A percentile compares a stretch with the other conserved stretches of the same genome.
Conservation (phyloP, 2,329 filamentous ascomycete genomes). For the Paraphoma chrysanthemicola region DNA sequence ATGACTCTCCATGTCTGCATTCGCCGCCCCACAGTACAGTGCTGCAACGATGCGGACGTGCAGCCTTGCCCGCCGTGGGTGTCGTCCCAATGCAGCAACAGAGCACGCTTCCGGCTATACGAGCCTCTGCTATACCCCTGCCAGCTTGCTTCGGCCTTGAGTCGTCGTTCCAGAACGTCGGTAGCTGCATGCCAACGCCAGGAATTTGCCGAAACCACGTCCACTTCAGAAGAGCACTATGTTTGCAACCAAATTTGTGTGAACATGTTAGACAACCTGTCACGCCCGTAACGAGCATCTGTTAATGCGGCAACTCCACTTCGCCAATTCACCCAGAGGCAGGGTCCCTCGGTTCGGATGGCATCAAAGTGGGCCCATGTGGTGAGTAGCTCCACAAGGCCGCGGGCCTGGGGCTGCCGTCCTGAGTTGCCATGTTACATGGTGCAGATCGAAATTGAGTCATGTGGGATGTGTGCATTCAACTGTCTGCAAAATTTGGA, state of each 20-base stretch:
- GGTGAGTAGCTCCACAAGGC: not conserved
- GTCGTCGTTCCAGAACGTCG: not conserved
- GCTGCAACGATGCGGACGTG: not conserved
- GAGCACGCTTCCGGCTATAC: slow-evolving; percentile 1
- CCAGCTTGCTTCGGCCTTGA: not conserved
- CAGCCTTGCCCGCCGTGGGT: not conserved
- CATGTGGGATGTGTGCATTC: not conserved
- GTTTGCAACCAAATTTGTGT: not conserved
- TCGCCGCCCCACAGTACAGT: not conserved
- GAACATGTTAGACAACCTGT: not conserved
- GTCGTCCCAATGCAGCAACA: slow-evolving; percentile 2
- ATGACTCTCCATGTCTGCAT: not conserved
- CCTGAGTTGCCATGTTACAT: not conserved
- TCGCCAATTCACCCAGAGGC: not conserved
- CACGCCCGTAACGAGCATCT: not conserved
- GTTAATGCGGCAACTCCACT: not conserved
- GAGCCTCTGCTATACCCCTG: not conserved
- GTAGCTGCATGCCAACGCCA: not conserved
- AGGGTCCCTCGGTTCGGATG: slow-evolving; percentile 1
- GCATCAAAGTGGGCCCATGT: not conserved
- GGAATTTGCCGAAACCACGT: not conserved
- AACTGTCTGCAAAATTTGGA: not conserved
- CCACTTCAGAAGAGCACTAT: not conserved
- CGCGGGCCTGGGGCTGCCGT: not conserved
- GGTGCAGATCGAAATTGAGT: not conserved